Conservation (phyloP, 305 asterid species). For the Nicotiana rustica region DNA sequence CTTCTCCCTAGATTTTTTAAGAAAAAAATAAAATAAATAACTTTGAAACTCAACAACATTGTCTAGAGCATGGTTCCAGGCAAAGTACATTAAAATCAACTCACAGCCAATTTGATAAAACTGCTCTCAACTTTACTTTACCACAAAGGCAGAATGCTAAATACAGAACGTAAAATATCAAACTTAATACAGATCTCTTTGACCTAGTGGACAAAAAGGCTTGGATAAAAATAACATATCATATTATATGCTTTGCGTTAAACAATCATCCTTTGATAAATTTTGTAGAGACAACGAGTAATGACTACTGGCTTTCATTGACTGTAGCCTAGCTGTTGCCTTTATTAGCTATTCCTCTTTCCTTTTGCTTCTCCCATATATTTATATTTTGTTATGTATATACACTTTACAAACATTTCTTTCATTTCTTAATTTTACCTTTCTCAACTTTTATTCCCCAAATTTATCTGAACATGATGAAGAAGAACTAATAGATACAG, state of each 20-base stretch:
- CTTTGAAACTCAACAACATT: not conserved
- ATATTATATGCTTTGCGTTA: not conserved
- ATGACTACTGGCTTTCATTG: conserved; percentile 24
- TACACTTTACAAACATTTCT: not conserved
- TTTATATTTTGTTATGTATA: not conserved
- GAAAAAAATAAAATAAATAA: not conserved
- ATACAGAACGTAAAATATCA: not conserved
- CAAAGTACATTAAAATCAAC: conserved; percentile 23
- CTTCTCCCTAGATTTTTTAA: not conserved
- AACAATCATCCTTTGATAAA: not conserved
- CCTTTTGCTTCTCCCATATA: conserved; percentile 21
- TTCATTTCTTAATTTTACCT: conserved; percentile 18
- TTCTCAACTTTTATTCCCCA: not conserved
- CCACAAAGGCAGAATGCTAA: conserved; percentile 17
- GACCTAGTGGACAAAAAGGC: not conserved
- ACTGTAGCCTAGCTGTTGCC: not conserved
- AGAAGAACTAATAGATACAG: not conserved
- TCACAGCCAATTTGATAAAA: conserved; percentile 29
- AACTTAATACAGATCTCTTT: not conserved
- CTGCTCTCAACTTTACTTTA: conserved; percentile 7
- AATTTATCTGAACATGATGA: conserved; percentile 13
- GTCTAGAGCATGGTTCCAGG: not conserved
- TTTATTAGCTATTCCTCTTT: conserved; percentile 12
- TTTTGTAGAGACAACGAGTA: not conserved
- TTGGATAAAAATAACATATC: not conserved